Evolutionary conservation across 805 yeast genomes (phyloP), one percentile per base, ranked within the genome.

Genomic region (Cyberlindnera misumaiensis): DNA sequence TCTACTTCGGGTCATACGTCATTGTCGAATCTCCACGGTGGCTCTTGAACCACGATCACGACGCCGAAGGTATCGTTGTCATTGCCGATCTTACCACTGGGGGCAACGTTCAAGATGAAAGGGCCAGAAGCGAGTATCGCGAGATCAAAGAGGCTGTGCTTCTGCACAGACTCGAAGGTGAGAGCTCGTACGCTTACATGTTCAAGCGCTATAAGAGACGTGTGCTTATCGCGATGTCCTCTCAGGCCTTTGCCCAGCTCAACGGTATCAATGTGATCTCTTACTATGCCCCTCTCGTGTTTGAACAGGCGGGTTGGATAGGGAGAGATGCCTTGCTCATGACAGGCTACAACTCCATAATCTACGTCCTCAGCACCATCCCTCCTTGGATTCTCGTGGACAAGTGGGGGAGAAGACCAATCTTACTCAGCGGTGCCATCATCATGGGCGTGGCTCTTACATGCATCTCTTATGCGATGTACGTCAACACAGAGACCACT

Each of bases 361-460:
- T 80, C 26, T 81, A 82, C 53, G 68, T 75, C 42, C 45, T 63
- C 3, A 73, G 86, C 33, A 86, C 96, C 0, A 65, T 88, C 20
- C 90, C 95, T 2, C 95, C 96, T 0, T 88, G 97, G 96, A 80
- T 77, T 55, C 64, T 88, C 16, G 93, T 88, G 26, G 97, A 88
- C 56, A 67, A 72, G 35, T 86, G 96, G 96, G 97, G 97, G 2
- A 70, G 97, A 47, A 79, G 86, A 46, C 87, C 89, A n/a, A 75
- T 89, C 41, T 66, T 88, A 28, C 63, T 88, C 40, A 67, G 80
- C 6, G 97, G 97, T 24, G 82, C 95, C 0, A 57, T 82, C 11
- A 62, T 80, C 24, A 89, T 89, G 96, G 86, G 87, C 1, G 30
- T 77, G 12, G 73, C 95, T 0, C 66, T 88, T 27, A 66, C 72